Base-by-base conservation (phyloP, 768 basidiomycete species). In the Chiua virens region DNA sequence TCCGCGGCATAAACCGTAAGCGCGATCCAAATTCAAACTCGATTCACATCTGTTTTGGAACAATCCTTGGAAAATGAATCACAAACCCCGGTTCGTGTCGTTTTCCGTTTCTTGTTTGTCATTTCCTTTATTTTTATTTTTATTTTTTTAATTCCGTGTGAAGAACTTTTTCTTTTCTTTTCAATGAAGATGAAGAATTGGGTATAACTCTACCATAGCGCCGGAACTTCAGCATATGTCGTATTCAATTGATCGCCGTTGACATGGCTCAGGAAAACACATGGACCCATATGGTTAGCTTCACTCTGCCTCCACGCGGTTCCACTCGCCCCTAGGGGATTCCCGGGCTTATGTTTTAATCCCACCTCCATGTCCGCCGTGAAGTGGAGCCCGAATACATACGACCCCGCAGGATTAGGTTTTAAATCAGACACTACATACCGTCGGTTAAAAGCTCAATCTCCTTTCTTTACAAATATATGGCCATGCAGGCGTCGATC, bases 401-500 rank as follows among this genome's bases (percentile, higher is more conserved):
- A 57, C 5, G 30, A 30, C 64, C 55, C 66, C 60, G 37, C 54
- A 57, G 44, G 42, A 42, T 44, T 44, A 35, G 18, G 50, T 49
- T 52, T 54, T 44, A 38, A 44, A 53, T 17, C 50, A 37, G 10
- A 18, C 32, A 38, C 37, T 47, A n/a, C n/a, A n/a, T n/a, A 45
- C 38, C 78, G 73, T 23, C 71, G 63, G 63, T 79, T 82, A 63
- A 85, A 83, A 79, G 77, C 27, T 63, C 62, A 81, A 81, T 22
- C 85, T 79, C 45, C 79, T 79, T 41, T 78, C n/a, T n/a, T n/a
- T n/a, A n/a, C n/a, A n/a, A n/a, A n/a, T n/a, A n/a, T n/a, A n/a
- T 57, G 46, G 54, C 45, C 53, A 46, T 18, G 23, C 36, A 37
- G 52, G 43, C 57, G 68, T 64, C 68, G 62, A 68, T 68, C 67